Evolutionary conservation across 2,329 filamentous ascomycete genomes (phyloP), one percentile per base, ranked within the genome.

Genomic region (Orbilia ellipsospora): DNA sequence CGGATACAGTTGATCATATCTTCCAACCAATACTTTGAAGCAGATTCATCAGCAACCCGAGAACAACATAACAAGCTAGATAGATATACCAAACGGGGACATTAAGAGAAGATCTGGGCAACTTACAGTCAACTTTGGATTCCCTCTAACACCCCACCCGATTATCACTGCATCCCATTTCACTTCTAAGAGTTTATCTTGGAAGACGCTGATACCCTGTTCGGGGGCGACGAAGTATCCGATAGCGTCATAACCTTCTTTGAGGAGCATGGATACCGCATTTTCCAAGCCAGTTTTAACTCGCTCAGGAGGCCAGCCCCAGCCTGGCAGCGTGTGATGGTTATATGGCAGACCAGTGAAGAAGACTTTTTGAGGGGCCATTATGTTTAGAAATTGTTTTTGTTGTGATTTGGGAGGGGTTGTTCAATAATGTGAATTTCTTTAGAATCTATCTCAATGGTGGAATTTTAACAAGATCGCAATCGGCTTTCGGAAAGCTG

Each of bases 131-230:
- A 75, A 59, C 40, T 75, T 59, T 31, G 61, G 65, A 51, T 75
- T 75, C 3, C 72, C 72, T 52, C 72, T 44, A n/a, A 69, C 72
- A 15, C 72, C 72, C 72, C 72, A 75, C 15, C 72, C 72, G 13
- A 75, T 75, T 48, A 75, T 75, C 52, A 75, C 72, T n/a, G 72
- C 64, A 18, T 75, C 72, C 72, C 72, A 75, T 28, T 75, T 69
- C 40, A 59, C 8, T 15, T 75, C 72, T 44, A 69, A 40, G 45
- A 75, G 20, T 48, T 75, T 75, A 28, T 75, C 72, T 51, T 75
- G 64, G 56, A 75, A 75, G 8, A 69, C 64, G 51, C 65, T 13
- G 23, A 75, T 44, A 4, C 64, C 64, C 23, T 75, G 64, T 31
- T 75, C 72, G 10, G 72, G 72, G 2, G 72, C 72, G 64, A 75